Base-by-base conservation (phyloP, 768 basidiomycete genomes). In the Rhodotorula diobovata region DNA sequence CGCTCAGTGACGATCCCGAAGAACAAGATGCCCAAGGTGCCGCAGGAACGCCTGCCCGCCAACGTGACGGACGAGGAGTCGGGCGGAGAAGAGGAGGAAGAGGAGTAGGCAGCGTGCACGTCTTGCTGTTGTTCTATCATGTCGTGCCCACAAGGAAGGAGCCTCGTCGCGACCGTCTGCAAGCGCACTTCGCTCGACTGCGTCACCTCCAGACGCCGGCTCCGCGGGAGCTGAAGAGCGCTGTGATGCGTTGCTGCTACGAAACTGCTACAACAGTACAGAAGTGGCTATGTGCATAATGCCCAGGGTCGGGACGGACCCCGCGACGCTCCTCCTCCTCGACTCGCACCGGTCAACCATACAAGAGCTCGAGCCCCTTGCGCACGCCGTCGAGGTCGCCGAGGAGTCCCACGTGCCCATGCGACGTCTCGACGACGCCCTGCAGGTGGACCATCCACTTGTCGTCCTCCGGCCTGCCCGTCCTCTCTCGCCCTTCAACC, bases 321-420 rank as follows among this genome's bases (percentile, higher is more conserved):
- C 8, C 10, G 1, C 50, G 4, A 0, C 4, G 0, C 1, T 12
- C 25, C 32, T 41, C 39, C 6, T 43, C 41, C 41, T 15, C 41
- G 5, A n/a, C n/a, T n/a, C n/a, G n/a, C n/a, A n/a, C n/a, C 41
- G 6, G 14, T 32, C 48, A 50, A 0, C 66, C 59, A 51, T 67
- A 60, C 14, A 72, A 45, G 15, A 68, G 18, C 37, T 51, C 37
- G 9, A 68, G 9, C 18, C 61, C 57, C 51, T 72, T 48, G 2
- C 67, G 34, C 32, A 72, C 71, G 4, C 39, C 45, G 28, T 67
- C 62, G 21, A 72, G 6, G 32, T 72, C 71, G 14, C 46, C 34
- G 2, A 67, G 35, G 58, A 72, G 39, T 25, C 62, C 43, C 1
- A 72, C 63, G 25, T 72, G 71, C 10, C 71, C 71, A 30, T 67